Conservation (phyloP, 768 basidiomycete species). For the Boletus coccyginus region DNA sequence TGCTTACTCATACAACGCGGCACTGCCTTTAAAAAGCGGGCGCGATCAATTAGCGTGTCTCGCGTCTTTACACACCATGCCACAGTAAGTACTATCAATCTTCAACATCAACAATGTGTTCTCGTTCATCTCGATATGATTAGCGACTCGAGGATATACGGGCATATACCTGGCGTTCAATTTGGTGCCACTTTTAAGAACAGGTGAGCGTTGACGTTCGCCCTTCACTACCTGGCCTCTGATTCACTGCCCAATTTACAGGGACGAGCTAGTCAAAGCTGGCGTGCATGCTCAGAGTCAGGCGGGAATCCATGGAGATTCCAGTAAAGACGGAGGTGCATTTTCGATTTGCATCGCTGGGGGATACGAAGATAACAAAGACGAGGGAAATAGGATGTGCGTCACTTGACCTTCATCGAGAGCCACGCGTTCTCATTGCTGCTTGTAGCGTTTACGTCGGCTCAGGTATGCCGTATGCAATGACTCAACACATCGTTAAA, state of each 20-base stretch:
- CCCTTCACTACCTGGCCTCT: not conserved
- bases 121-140: not conserved
- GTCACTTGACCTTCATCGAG: slow-evolving; percentile 5
- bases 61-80: slow-evolving; percentile 6
- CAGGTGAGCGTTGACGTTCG: slow-evolving; percentile 7
- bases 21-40: slow-evolving; percentile 5
- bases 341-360: slow-evolving; percentile 42
- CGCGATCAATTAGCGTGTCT: slow-evolving; percentile 7
- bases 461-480: slow-evolving; percentile 16
- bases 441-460: slow-evolving; percentile 34
- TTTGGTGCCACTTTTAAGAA: slow-evolving; percentile 22
- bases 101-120: too few species aligned
- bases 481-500: not conserved
- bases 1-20: slow-evolving; percentile 4
- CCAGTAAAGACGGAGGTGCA: slow-evolving; percentile 26
- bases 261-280: slow-evolving; percentile 20
- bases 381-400: slow-evolving; percentile 37
- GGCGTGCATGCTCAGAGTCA: slow-evolving; percentile 34
- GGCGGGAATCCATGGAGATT: slow-evolving; percentile 41
- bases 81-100: slow-evolving; percentile 8
- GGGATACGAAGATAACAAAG: slow-evolving; percentile 42
- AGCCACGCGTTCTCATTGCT: not conserved
- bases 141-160: slow-evolving; percentile 20
- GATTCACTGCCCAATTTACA: slow-evolving; percentile 4
- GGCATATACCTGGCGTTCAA: slow-evolving; percentile 28